Evolutionary conservation across 1,139 yeast genomes (phyloP), one percentile per base, ranked within the genome.

Genomic region (Lodderomyces metapsilosis): DNA sequence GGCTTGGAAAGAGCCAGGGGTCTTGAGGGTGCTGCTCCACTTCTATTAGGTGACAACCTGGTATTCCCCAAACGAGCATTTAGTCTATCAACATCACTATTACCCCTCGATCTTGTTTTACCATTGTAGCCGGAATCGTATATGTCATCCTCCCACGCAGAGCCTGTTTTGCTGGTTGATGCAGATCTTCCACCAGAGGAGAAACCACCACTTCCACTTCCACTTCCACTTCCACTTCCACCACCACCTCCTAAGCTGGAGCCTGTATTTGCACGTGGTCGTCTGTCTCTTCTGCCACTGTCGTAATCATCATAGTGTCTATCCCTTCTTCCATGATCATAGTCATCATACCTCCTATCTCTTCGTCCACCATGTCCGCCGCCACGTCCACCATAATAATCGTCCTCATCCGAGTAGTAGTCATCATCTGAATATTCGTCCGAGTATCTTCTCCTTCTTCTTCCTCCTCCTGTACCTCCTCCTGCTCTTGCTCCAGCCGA

Each of bases 91-190:
- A 70, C 69, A 34, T 68, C 73, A 41, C 61, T 57, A 45, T 58
- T 54, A 3, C 54, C 54, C 45, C 68, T 56, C 47, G 69, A 58
- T 47, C 72, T 55, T 28, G 54, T 43, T 34, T 55, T 44, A 21
- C 35, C 36, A 36, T 41, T 41, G 25, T 41, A 38, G 10, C 39
- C 40, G 41, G 74, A 69, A 58, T 86, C 95, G 56, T 84, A 88
- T 5, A 85, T 74, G 56, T 88, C 94, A 62, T 88, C 96, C 61
- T 86, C 92, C 95, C 95, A 88, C 18, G 34, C 37, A n/a, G 52
- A 36, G 11, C 32, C 30, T 6, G 35, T 30, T 34, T 28, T 28
- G 18, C 32, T 28, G 32, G n/a, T 15, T 4, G 32, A 28, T 3
- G 32, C 18, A 6, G 45, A 16, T 39, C 43, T 49, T 37, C 38